Conservation (phyloP, 1,284 basidiomycete species). For the Austroboletus niveus region DNA sequence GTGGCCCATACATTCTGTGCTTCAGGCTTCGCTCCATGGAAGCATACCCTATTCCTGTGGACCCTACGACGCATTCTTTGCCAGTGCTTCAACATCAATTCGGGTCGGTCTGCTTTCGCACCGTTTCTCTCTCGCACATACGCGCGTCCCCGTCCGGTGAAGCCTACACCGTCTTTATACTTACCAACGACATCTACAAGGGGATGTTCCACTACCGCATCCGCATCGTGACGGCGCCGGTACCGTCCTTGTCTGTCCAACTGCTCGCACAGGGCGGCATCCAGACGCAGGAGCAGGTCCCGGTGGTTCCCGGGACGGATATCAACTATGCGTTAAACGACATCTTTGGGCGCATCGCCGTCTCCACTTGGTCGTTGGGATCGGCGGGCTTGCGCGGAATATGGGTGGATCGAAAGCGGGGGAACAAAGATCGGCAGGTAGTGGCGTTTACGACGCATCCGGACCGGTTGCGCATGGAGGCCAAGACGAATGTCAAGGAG, state of each 20-base stretch:
- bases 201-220: conserved; percentile 51
- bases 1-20: conserved; percentile 47
- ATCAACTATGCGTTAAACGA: background rate
- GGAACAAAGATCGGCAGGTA: conserved; percentile 31
- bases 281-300: conserved; percentile 1
- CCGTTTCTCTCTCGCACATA: conserved; percentile 40
- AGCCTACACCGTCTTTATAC: conserved; percentile 35
- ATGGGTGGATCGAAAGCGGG: conserved; percentile 49
- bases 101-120: conserved; percentile 40
- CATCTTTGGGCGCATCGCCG: conserved; percentile 36
- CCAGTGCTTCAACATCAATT: conserved; percentile 33
- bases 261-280: conserved; percentile 34
- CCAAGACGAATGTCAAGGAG: background rate
- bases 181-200: conserved; percentile 52
- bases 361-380: conserved; percentile 46
- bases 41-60: conserved; percentile 36
- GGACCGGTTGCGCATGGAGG: conserved; percentile 3
- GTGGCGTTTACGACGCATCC: conserved; percentile 26
- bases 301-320: conserved; percentile 1
- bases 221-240: conserved; percentile 21
- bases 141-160: conserved; percentile 11
- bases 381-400: conserved; percentile 45
- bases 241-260: conserved; percentile 29
- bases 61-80: background rate
- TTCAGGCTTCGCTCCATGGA: conserved; percentile 52